phyloP scores from a whole-genome alignment of 164 flowering plant species.

The Piper betle region DNA sequence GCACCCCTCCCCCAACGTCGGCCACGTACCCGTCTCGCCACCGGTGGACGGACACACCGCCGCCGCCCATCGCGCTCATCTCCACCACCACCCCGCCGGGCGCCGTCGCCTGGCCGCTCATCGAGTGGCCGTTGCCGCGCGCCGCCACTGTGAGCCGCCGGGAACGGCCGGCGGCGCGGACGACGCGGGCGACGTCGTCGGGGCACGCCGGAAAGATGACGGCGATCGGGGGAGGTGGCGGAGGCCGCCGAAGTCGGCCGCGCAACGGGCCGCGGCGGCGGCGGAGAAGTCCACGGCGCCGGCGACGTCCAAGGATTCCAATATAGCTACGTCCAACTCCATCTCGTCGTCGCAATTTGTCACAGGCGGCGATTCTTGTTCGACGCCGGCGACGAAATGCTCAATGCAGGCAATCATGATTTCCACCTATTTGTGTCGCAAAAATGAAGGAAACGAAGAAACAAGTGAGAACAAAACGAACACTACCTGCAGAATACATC shows the following conservation, averaged over 20 bases:
- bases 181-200: constrained; percentile 38
- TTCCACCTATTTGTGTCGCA: too few species aligned
- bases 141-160: constrained; percentile 66
- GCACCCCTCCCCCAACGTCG: constrained; percentile 76
- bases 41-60: background rate
- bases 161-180: constrained; percentile 27
- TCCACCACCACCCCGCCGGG: constrained; percentile 61
- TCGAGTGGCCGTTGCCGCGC: constrained; percentile 86
- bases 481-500: too few species aligned
- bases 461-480: too few species aligned
- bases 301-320: constrained; percentile 21
- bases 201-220: constrained; percentile 31
- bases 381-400: too few species aligned
- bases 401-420: too few species aligned
- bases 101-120: constrained; percentile 86
- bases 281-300: constrained; percentile 23
- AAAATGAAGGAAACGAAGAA: too few species aligned
- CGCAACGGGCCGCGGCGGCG: constrained; percentile 6
- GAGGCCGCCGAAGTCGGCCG: constrained; percentile 71
- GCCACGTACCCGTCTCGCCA: constrained; percentile 9
- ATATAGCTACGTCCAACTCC: background rate
- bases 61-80: constrained; percentile 36
- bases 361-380: too few species aligned
- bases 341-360: too few species aligned
- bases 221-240: constrained; percentile 29